Evolutionary conservation across 208 protist genomes (phyloP).

Genomic region (Acanthamoeba culbertsoni): DNA sequence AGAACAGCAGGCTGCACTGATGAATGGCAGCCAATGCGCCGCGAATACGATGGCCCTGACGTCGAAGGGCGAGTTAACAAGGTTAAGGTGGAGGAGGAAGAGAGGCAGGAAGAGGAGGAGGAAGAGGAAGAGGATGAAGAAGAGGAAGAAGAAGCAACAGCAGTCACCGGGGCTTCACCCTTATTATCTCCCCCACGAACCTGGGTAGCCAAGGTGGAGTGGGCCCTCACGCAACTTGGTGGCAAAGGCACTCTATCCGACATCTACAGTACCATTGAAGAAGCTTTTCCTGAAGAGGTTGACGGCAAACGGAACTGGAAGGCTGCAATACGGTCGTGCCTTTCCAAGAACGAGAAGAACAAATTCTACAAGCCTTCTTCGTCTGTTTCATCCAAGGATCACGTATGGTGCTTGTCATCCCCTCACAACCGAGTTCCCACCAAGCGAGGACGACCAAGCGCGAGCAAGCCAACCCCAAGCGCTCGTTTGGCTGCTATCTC

Average conservation of each 20-base stretch:
- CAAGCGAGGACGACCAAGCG: background rate
- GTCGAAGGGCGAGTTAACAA: background rate
- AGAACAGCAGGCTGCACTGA: background rate
- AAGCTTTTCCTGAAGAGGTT: background rate
- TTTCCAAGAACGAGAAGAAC: slow-evolving; percentile 32
- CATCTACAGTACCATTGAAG: background rate
- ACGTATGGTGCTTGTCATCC: background rate
- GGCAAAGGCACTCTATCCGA: background rate
- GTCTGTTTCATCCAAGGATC: background rate
- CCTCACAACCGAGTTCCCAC: background rate
- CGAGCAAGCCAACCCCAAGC: background rate
- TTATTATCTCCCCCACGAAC: background rate
- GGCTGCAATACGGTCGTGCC: background rate
- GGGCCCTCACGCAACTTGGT: background rate
- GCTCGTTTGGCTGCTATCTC: background rate
- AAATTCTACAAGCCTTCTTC: background rate
- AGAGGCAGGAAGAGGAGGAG: background rate
- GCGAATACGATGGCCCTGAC: no score
- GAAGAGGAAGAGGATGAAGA: background rate
- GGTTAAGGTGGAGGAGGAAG: background rate
- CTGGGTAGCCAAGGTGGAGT: background rate
- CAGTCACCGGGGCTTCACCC: background rate
- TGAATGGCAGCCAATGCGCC: no score
- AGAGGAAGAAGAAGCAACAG: background rate
- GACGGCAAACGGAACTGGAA: slow-evolving; percentile 19